Evolutionary conservation across 1,139 yeast species (phyloP).

Genomic region (Yamadazyma kanchanaburiensis): DNA sequence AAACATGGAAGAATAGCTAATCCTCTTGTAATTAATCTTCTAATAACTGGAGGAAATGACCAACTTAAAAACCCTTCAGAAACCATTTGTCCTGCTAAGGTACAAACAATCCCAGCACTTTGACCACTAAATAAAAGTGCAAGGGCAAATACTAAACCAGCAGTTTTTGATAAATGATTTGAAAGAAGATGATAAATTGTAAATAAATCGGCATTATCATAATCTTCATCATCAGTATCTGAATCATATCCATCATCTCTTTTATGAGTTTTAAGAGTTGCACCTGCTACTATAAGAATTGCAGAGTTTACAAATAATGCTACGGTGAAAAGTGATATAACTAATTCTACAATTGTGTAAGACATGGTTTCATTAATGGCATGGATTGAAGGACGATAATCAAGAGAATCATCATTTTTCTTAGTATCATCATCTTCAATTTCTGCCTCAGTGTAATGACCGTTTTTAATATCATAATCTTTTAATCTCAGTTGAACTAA

Average conservation of each 20-base stretch:
- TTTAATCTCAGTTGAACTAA: slow-evolving; percentile 85
- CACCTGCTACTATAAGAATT: slow-evolving; percentile 73
- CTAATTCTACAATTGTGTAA: slow-evolving; percentile 64
- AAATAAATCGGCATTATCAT: slow-evolving; percentile 70
- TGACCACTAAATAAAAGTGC: slow-evolving; percentile 95
- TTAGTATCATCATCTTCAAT: not conserved
- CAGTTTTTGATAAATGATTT: slow-evolving; percentile 77
- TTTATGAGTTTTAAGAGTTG: slow-evolving; percentile 46
- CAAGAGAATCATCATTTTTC: slow-evolving; percentile 6
- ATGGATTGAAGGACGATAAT: slow-evolving; percentile 60
- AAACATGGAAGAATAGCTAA: slow-evolving; percentile 89
- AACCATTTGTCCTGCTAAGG: slow-evolving; percentile 95
- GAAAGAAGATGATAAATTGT: slow-evolving; percentile 77
- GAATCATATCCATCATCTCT: slow-evolving; percentile 46
- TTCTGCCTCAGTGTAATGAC: slow-evolving; percentile 27
- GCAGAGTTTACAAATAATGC: slow-evolving; percentile 82
- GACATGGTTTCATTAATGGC: slow-evolving; percentile 69
- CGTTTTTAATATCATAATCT: slow-evolving; percentile 73
- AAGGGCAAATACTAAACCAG: slow-evolving; percentile 88
- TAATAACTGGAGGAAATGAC: slow-evolving; percentile 81
- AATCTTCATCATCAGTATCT: slow-evolving; percentile 37
- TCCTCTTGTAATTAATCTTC: slow-evolving; percentile 78
- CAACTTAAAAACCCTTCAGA: slow-evolving; percentile 89
- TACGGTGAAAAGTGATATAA: slow-evolving; percentile 64
- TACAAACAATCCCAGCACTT: slow-evolving; percentile 97